Conservation (phyloP, 2,329 filamentous ascomycete species). For the Aspergillus novoparasiticus region DNA sequence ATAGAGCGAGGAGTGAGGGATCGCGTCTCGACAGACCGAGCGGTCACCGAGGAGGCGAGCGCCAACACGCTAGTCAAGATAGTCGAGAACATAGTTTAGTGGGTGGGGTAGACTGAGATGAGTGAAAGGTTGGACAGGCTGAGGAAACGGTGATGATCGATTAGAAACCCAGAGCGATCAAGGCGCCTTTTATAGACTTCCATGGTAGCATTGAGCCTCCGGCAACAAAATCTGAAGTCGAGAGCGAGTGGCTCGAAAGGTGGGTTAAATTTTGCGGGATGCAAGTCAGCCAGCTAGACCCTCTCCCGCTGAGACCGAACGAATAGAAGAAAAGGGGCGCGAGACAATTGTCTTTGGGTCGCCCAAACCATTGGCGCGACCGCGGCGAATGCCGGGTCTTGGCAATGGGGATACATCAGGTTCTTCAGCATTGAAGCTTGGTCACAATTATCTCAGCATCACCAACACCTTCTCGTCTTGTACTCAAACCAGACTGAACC, state of each 20-base stretch:
- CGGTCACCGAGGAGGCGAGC: constrained; percentile 5
- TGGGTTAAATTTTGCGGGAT: background rate
- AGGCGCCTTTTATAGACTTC: background rate
- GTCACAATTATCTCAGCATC: background rate
- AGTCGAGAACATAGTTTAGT: background rate
- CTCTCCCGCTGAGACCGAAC: background rate
- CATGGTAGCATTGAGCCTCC: background rate
- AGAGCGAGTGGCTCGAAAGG: background rate
- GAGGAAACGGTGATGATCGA: background rate
- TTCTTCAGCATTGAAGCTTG: background rate
- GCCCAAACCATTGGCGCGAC: background rate
- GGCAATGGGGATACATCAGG: background rate
- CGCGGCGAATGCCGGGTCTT: background rate
- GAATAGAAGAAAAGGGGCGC: background rate
- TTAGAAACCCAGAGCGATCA: background rate
- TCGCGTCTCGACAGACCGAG: constrained; percentile 2
- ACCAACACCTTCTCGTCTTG: background rate
- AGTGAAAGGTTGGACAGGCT: background rate
- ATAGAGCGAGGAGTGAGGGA: constrained; percentile 29
- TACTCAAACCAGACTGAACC: background rate
- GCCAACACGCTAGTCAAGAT: constrained; percentile 19
- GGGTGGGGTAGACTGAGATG: background rate
- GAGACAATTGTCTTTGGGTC: background rate
- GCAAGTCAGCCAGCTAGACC: background rate
- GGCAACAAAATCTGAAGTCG: background rate